Evolutionary conservation across 495 filamentous ascomycete genomes (phyloP), one percentile per base, ranked within the genome.

Genomic region (Copromyces sp.): DNA sequence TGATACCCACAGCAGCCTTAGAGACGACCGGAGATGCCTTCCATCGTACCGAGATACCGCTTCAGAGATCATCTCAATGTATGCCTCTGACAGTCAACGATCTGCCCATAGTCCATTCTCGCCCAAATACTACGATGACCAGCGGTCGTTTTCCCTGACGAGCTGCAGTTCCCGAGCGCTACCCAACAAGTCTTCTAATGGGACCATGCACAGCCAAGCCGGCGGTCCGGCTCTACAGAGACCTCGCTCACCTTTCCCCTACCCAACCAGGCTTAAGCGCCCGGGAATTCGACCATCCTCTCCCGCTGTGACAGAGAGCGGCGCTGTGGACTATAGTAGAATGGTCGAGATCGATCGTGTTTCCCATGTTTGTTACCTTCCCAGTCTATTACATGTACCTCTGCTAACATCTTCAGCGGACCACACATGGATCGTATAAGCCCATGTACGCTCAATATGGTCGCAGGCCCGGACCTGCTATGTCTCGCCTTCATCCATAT

Each of bases 261-360:
- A 91, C 74, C 89, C 89, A 9, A 86, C 88, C n/a, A 85, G 89
- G 39, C 82, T 90, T 32, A 89, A 87, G 78, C 87, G 89, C 24
- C 89, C 89, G 9, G 88, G 88, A 16, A 87, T 90, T 72, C 86
- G 89, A 32, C 88, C 90, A 16, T 83, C 85, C 8, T 92, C 90
- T 4, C 90, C 89, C 39, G 87, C 88, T 53, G 74, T 88, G 68
- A 87, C 85, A 32, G 87, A 88, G 72, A 81, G 80, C 68, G 83
- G 84, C 38, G 75, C 71, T 20, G 77, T 85, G 70, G 83, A 86
- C 74, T 85, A 86, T 73, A 85, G 81, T 71, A 83, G 82, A 59
- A 85, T 84, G 81, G 82, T 84, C 61, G 84, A 83, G 71, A 84
- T 86, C 77, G 82, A 86, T 42, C 80, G 83, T 71, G 71, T 78